Evolutionary conservation across 768 basidiomycete species (phyloP), one percentile per base, ranked within the genome.

Genomic region (Boletus reticulatus): DNA sequence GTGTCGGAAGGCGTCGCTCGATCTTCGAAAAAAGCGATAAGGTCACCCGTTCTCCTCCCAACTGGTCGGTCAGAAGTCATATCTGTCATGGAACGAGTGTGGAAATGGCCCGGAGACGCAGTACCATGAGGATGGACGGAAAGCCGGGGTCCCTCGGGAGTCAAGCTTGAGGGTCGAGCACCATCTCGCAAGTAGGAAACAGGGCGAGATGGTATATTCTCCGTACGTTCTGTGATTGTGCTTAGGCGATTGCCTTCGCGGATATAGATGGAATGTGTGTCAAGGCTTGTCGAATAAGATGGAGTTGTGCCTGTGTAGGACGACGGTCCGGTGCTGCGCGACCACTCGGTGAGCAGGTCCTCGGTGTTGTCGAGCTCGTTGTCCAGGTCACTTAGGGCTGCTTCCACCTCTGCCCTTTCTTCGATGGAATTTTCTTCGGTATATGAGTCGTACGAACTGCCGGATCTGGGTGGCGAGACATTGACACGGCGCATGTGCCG

Each of bases 191-290:
- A 79, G 52, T 73, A 66, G 4, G 81, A 81, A 6, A 69, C 63
- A 0, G 88, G 88, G 29, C 88, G 83, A 1, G 87, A 80, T 0
- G 73, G 71, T 2, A 76, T 74, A 32, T 87, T 83, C 71, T 93
- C 91, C 1, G 88, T 90, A 44, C 78, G 80, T 67, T 93, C 91
- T 4, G 89, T 82, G 56, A 93, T 93, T 3, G 81, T 86, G 65
- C 90, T 92, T 19, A 92, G 76, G 34, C 77, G 67, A 24, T 76
- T 72, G 11, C 83, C 80, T 43, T 75, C 76, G 14, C 78, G 73
- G 44, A 75, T 72, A 22, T 72, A 60, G 44, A 74, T 63, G 37
- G 68, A 62, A 48, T 71, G 76, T 1, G 78, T 71, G 59, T 73
- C 71, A 51, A 80, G 61, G 45, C 75, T 69, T 60, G 72, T 55